These are phyloP conservation scores for Onygena corvina DNA, from an alignment of 2,329 filamentous ascomycete genomes.

Conservation along the genomic window DNA sequence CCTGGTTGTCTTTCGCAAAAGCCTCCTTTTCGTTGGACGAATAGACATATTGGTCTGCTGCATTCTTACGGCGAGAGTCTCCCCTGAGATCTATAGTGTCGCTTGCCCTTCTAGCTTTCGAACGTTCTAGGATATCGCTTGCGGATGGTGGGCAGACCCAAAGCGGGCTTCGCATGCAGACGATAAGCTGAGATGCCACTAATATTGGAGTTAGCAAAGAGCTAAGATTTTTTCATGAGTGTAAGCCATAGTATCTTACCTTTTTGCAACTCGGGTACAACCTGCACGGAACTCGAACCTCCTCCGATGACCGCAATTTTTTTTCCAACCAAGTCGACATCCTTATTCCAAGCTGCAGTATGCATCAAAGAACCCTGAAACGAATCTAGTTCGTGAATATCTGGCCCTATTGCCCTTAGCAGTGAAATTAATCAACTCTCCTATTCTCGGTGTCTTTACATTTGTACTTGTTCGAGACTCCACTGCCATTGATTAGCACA, in stretches of 20 bases:
- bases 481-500: slow-evolving; percentile 29
- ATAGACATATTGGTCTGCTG: background rate
- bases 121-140: background rate
- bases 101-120: background rate
- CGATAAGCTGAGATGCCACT: background rate
- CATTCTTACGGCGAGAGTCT: background rate
- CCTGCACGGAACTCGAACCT: slow-evolving; percentile 32
- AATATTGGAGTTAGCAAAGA: background rate
- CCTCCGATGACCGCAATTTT: slow-evolving; percentile 22
- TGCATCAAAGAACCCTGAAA: slow-evolving; percentile 39
- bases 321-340: slow-evolving; percentile 24
- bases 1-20: slow-evolving; percentile 22
- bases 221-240: background rate
- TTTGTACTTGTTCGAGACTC: slow-evolving; percentile 14
- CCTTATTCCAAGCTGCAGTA: slow-evolving; percentile 33
- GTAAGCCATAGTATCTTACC: background rate
- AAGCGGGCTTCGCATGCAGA: background rate
- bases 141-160: background rate
- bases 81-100: background rate
- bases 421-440: background rate
- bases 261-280: slow-evolving; percentile 27
- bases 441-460: background rate
- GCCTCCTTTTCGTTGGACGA: background rate
- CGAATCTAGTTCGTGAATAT: slow-evolving; percentile 35
- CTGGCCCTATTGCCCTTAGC: slow-evolving; percentile 30